phyloP scores from a whole-genome alignment of 2,329 filamentous ascomycete species.

The Sarocladium brachiariae region DNA sequence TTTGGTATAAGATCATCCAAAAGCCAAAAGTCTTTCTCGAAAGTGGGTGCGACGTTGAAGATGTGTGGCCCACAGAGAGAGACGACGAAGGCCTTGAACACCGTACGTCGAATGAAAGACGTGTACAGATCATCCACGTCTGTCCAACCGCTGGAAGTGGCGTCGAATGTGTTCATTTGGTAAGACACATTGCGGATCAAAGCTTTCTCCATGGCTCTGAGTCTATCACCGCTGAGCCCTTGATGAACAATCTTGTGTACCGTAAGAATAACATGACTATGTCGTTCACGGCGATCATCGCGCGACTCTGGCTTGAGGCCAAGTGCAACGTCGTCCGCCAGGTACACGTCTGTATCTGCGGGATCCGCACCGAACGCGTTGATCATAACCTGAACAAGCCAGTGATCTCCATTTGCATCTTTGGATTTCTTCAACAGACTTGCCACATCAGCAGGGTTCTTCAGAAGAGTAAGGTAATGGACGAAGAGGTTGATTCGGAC shows the following conservation, averaged over 20 bases:
- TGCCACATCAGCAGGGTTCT: background rate
- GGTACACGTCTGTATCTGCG: constrained; percentile 8
- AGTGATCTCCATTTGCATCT: constrained; percentile 9
- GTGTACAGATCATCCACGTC: constrained; percentile 6
- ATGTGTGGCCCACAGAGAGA: constrained; percentile 11
- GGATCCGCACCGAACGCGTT: constrained; percentile 8
- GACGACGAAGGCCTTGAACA: constrained; percentile 5
- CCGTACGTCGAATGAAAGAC: constrained; percentile 3
- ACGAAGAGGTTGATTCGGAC: constrained; percentile 11
- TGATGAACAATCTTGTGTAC: constrained; percentile 11
- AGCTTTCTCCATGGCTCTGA: constrained; percentile 4
- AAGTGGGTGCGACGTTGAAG: constrained; percentile 12
- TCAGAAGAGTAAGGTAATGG: constrained; percentile 8
- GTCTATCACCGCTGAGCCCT: constrained; percentile 9
- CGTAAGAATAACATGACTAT: background rate
- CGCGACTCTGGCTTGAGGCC: constrained; percentile 3
- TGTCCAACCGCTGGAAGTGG: background rate
- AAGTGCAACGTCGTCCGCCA: constrained; percentile 9
- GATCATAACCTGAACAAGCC: constrained; percentile 11
- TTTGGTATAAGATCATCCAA: constrained; percentile 16
- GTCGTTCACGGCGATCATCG: no score
- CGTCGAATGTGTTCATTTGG: background rate
- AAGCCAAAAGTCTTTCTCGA: constrained; percentile 16
- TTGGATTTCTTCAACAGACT: constrained; percentile 1
- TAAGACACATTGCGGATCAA: background rate